A percentile compares a stretch with the other conserved stretches of the same genome.
Evolutionary conservation across 345 rosid genomes (phyloP).

Genomic region (Citrus trifoliata): DNA sequence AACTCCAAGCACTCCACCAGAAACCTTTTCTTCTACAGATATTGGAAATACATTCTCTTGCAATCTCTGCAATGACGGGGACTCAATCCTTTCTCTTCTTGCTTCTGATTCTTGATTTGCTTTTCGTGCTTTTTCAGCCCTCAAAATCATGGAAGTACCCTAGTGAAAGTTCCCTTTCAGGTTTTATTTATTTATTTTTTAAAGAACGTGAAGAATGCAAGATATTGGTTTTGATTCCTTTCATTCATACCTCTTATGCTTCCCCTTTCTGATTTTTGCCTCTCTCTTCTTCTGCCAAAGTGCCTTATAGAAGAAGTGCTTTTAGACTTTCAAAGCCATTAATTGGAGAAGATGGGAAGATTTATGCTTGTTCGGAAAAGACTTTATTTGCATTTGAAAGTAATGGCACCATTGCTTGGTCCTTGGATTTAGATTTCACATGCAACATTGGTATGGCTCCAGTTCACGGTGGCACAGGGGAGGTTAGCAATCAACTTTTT

Average conservation of each 20-base stretch:
- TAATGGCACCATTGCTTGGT: constrained; percentile 81
- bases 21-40: neutral
- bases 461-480: constrained; percentile 55
- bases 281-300: constrained; percentile 25
- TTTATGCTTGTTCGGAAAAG: constrained; percentile 63
- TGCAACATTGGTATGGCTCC: constrained; percentile 55
- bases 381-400: constrained; percentile 64
- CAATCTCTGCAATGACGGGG: constrained; percentile 11
- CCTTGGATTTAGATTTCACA: constrained; percentile 50
- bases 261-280: neutral
- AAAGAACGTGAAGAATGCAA: neutral
- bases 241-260: neutral
- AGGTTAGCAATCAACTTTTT: constrained; percentile 31
- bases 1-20: neutral
- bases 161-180: constrained; percentile 8
- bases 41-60: neutral
- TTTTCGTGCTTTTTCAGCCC: neutral
- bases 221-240: neutral
- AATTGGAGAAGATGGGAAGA: constrained; percentile 60
- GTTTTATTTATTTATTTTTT: neutral
- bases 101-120: neutral
- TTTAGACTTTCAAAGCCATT: constrained; percentile 62
- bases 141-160: constrained; percentile 1
- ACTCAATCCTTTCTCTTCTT: constrained; percentile 7
- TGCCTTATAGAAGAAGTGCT: constrained; percentile 12